Conservation (phyloP, 306 rosid genomes). For the Hippophae rhamnoides region DNA sequence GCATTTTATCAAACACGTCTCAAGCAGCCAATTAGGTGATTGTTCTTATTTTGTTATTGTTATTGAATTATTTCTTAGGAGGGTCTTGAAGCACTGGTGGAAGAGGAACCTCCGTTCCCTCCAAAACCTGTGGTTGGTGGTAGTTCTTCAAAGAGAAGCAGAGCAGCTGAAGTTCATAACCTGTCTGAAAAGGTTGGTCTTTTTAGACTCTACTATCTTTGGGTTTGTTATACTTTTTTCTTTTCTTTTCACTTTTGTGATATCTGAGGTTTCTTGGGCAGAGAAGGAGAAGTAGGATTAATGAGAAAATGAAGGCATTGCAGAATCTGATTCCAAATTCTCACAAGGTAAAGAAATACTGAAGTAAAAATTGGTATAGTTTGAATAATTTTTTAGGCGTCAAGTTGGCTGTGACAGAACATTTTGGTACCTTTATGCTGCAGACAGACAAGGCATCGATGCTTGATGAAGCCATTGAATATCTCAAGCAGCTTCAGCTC, state of each 20-base stretch:
- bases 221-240: neutral
- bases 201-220: neutral
- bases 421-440: conserved; percentile 17
- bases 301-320: conserved; percentile 93
- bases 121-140: conserved; percentile 31
- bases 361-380: neutral
- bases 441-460: conserved; percentile 97
- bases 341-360: conserved; percentile 45
- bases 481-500: conserved; percentile 96
- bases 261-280: conserved; percentile 31
- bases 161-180: conserved; percentile 99
- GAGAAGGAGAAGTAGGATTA: conserved; percentile 96
- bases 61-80: conserved; percentile 34
- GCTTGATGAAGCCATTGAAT: conserved; percentile 97
- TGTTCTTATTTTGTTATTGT: neutral
- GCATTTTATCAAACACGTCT: neutral
- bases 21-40: neutral
- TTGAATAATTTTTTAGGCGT: conserved; percentile 1
- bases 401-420: conserved; percentile 1
- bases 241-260: conserved; percentile 2
- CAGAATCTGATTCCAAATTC: conserved; percentile 92
- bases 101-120: conserved; percentile 21
- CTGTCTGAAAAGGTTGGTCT: conserved; percentile 76
- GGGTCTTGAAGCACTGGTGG: conserved; percentile 64
- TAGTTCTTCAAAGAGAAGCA: conserved; percentile 75